A percentile compares a stretch with the other conserved stretches of the same genome.
phyloP scores from a whole-genome alignment of 1,139 yeast genomes.

The Pichia kudriavzevii region DNA sequence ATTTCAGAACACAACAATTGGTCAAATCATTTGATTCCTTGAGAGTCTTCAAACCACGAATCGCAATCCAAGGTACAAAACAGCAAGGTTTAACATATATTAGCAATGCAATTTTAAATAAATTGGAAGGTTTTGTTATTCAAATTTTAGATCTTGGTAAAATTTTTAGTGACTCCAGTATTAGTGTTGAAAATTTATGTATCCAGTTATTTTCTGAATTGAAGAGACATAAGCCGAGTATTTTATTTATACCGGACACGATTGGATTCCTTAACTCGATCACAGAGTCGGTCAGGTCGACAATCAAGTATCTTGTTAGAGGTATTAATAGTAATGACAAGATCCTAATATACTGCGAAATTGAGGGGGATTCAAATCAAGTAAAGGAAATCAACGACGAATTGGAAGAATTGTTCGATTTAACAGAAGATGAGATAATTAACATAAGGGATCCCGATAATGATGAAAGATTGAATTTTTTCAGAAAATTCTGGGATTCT shows the following conservation, averaged over 20 bases:
- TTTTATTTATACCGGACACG: constrained; percentile 75
- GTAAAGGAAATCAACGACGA: constrained; percentile 21
- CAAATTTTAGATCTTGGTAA: constrained; percentile 80
- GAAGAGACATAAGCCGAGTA: constrained; percentile 82
- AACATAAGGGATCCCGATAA: constrained; percentile 37
- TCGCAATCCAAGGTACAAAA: constrained; percentile 62
- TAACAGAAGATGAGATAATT: constrained; percentile 33
- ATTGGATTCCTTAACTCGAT: constrained; percentile 71
- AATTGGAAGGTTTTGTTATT: constrained; percentile 83
- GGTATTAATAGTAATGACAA: constrained; percentile 66
- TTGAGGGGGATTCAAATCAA: constrained; percentile 36
- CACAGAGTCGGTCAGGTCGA: constrained; percentile 62
- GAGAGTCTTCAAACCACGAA: constrained; percentile 74
- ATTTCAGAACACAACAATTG: constrained; percentile 55
- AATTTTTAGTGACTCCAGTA: constrained; percentile 69
- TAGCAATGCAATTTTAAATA: constrained; percentile 73
- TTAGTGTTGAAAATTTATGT: constrained; percentile 78
- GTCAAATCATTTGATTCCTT: constrained; percentile 52
- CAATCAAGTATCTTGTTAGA: constrained; percentile 62
- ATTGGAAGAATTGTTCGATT: constrained; percentile 19
- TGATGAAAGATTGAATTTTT: constrained; percentile 46
- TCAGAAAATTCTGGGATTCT: constrained; percentile 47
- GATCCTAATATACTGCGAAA: constrained; percentile 68
- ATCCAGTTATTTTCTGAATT: constrained; percentile 87
- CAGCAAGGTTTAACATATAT: constrained; percentile 89